These are phyloP conservation scores for Ophioceras dolichostomum DNA, from an alignment of 2,329 filamentous ascomycete species.

Conservation along the genomic window DNA sequence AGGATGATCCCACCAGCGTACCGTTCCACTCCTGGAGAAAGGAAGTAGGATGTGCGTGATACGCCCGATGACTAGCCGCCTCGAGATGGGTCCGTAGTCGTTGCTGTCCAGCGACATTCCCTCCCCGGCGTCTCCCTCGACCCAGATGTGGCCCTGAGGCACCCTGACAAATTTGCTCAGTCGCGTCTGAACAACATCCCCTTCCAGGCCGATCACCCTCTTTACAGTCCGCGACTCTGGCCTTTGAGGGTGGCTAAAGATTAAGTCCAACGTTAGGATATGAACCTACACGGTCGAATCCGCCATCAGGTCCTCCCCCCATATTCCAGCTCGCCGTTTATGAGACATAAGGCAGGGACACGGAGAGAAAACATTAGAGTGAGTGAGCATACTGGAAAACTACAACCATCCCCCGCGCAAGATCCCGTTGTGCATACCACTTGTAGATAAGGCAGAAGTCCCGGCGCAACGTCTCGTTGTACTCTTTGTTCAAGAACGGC, in stretches of 20 bases:
- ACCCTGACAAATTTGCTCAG: constrained; percentile 44
- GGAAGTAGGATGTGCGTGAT: constrained; percentile 65
- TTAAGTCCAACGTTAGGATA: too few species aligned
- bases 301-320: too few species aligned
- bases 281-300: too few species aligned
- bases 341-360: constrained; percentile 2
- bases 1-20: constrained; percentile 44
- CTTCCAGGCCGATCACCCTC: constrained; percentile 67
- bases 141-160: constrained; percentile 81
- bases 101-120: constrained; percentile 72
- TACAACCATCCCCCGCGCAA: constrained; percentile 64
- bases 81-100: constrained; percentile 74
- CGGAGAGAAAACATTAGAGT: background rate
- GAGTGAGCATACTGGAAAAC: constrained; percentile 52
- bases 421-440: constrained; percentile 39
- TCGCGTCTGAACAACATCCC: constrained; percentile 61
- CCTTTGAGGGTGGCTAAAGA: background rate
- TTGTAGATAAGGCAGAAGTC: constrained; percentile 50
- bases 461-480: constrained; percentile 37
- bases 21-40: constrained; percentile 40
- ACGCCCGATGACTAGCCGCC: constrained; percentile 61
- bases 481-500: constrained; percentile 60
- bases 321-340: too few species aligned
- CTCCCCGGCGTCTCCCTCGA: constrained; percentile 76
- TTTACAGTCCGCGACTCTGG: constrained; percentile 66